Evolutionary conservation across 73 alveolate species (phyloP).

Genomic region (Diophrys appendiculata): DNA sequence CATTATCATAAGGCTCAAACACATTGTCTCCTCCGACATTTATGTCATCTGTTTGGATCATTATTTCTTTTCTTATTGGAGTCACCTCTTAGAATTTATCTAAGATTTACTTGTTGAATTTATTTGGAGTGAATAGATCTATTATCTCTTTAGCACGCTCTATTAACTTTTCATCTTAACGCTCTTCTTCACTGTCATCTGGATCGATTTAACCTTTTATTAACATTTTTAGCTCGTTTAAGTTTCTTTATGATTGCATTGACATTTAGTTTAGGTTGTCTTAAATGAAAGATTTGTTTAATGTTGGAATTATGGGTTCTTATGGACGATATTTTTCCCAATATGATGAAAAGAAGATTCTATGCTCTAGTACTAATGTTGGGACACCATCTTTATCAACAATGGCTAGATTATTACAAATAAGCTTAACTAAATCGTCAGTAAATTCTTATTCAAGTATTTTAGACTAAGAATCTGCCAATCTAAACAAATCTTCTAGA

Average conservation of each 20-base stretch:
- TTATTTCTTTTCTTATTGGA: background rate
- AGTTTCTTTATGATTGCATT: background rate
- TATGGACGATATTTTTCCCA: background rate
- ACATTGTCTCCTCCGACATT: background rate
- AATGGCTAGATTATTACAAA: background rate
- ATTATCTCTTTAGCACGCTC: background rate
- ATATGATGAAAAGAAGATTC: background rate
- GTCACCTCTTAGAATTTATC: background rate
- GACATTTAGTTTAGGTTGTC: background rate
- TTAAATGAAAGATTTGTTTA: background rate
- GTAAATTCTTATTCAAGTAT: conserved; percentile 4
- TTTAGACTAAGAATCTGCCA: conserved; percentile 12
- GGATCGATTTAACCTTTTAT: background rate
- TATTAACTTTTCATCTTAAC: background rate
- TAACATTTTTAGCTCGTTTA: background rate
- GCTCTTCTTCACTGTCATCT: background rate
- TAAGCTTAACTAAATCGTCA: background rate
- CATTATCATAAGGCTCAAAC: conserved; percentile 6
- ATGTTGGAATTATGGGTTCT: background rate
- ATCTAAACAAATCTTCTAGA: background rate
- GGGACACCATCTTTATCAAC: background rate
- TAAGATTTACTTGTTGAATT: background rate
- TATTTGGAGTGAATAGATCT: background rate
- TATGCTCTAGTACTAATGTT: background rate
- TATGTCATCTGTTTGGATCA: conserved; percentile 1